phyloP scores from a whole-genome alignment of 192 early-diverging fungal genomes.

The Coemansia sp. region DNA sequence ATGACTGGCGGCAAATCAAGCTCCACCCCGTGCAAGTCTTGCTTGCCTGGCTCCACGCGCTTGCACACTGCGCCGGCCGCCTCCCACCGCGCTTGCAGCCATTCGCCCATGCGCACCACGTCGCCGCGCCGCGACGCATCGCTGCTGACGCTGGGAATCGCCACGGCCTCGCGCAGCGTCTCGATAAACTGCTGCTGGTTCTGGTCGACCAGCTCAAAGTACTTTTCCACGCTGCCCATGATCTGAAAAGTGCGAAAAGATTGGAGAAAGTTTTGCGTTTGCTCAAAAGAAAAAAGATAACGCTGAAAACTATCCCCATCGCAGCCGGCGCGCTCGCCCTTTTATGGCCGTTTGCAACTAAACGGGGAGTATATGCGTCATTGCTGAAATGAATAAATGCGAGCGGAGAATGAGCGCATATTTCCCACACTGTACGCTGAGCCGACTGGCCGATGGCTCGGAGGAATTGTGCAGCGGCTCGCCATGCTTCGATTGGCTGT shows the following conservation, averaged over 20 bases:
- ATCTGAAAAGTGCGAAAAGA: neutral
- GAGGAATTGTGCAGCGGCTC: neutral
- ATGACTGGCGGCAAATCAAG: constrained; percentile 90
- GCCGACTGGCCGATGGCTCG: neutral
- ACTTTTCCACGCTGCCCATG: constrained; percentile 57
- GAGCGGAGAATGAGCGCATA: neutral
- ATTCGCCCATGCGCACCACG: constrained; percentile 89
- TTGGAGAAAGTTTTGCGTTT: neutral
- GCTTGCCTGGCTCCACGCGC: constrained; percentile 75
- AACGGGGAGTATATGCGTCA: neutral
- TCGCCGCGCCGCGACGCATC: constrained; percentile 73
- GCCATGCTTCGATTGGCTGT: neutral
- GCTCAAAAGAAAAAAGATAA: neutral
- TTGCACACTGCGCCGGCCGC: constrained; percentile 64
- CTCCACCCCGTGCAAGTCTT: constrained; percentile 73
- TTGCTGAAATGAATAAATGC: neutral
- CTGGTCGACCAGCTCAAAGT: constrained; percentile 74
- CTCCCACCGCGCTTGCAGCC: constrained; percentile 74
- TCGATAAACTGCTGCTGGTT: constrained; percentile 81
- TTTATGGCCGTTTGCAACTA: neutral
- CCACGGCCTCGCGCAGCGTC: constrained; percentile 83
- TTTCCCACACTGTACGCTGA: neutral
- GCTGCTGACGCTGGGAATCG: constrained; percentile 80
- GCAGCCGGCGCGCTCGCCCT: neutral
- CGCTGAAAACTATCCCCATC: neutral